phyloP scores from a whole-genome alignment of 768 basidiomycete genomes.

The Xerocomus brunneocitrinus region DNA sequence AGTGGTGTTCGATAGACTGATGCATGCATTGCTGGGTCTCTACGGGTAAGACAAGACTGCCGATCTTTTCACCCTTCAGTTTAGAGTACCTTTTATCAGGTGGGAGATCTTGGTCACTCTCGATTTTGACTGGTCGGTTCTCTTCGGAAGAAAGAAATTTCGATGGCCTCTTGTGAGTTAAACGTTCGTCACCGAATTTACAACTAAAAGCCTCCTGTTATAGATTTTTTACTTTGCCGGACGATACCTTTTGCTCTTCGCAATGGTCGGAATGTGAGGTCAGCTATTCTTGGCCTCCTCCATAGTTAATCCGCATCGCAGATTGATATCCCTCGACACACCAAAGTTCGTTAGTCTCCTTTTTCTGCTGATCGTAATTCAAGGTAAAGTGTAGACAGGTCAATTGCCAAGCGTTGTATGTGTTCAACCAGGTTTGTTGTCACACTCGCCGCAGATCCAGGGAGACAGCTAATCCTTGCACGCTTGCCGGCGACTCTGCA shows the following conservation, averaged over 20 bases:
- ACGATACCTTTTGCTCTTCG: conserved; percentile 41
- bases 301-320: conserved; percentile 2
- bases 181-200: not conserved
- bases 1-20: conserved; percentile 39
- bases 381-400: conserved; percentile 26
- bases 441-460: not conserved
- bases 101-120: conserved; percentile 44
- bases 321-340: conserved; percentile 36
- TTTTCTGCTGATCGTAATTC: not conserved
- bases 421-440: conserved; percentile 40
- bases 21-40: conserved; percentile 42
- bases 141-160: conserved; percentile 39
- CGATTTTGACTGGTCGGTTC: conserved; percentile 40
- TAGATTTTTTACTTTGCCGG: conserved; percentile 44
- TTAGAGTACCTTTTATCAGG: conserved; percentile 17
- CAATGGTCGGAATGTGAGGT: conserved; percentile 45
- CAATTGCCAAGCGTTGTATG: conserved; percentile 44
- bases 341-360: conserved; percentile 14
- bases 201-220: conserved; percentile 4
- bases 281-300: not conserved
- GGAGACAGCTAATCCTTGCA: conserved; percentile 2
- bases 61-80: not conserved
- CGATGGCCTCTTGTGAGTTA: conserved; percentile 45
- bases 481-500: conserved; percentile 42
- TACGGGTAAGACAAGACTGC: conserved; percentile 36